Conservation (phyloP, 164 flowering plant genomes). For the Berberis thunbergii region DNA sequence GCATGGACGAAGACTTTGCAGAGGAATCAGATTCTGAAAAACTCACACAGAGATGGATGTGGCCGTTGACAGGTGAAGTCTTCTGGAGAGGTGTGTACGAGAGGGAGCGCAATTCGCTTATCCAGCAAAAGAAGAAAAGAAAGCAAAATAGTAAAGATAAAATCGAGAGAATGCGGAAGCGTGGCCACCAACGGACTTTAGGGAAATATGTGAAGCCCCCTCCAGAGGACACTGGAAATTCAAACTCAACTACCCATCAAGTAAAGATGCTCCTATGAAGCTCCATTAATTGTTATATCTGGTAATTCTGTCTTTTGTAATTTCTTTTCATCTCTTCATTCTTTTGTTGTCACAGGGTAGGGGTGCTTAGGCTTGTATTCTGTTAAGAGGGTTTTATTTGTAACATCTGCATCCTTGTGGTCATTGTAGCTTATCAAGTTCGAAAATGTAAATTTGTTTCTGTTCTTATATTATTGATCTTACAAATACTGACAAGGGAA, state of each 20-base stretch:
- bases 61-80: conserved; percentile 95
- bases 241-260: conserved; percentile 24
- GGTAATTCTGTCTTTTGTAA: conserved; percentile 9
- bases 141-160: conserved; percentile 67
- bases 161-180: conserved; percentile 40
- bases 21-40: conserved; percentile 71
- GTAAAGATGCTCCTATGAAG: conserved; percentile 2
- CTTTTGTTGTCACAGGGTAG: conserved; percentile 8
- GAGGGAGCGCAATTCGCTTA: conserved; percentile 53
- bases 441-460: conserved; percentile 21
- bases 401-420: conserved; percentile 29
- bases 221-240: conserved; percentile 32
- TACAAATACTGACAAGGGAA: no score
- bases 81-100: conserved; percentile 82
- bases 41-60: conserved; percentile 52
- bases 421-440: conserved; percentile 8
- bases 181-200: conserved; percentile 49
- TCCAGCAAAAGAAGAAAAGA: conserved; percentile 53
- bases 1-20: conserved; percentile 95
- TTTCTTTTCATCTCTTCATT: conserved; percentile 9
- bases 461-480: no score
- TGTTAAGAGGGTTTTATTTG: conserved; percentile 19
- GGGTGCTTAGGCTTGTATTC: conserved; percentile 13
- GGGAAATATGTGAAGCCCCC: conserved; percentile 90
- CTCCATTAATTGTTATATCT: conserved; percentile 1